Conservation (phyloP, 306 rosid genomes). For the Boehmeria nivea region DNA sequence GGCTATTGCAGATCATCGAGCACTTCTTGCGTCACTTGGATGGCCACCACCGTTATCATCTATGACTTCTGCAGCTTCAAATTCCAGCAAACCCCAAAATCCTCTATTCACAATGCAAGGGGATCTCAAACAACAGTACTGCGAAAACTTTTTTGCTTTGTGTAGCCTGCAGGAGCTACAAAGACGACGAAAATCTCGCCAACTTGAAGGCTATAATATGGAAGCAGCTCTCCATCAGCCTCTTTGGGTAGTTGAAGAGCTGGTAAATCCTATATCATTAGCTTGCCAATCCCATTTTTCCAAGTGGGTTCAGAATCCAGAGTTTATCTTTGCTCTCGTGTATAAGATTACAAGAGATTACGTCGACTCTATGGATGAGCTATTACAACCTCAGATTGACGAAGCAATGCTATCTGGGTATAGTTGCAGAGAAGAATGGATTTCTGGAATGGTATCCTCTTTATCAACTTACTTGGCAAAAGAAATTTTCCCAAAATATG, state of each 20-base stretch:
- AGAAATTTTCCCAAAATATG: conserved; percentile 68
- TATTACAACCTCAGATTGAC: conserved; percentile 89
- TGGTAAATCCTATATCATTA: conserved; percentile 78
- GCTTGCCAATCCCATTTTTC: conserved; percentile 83
- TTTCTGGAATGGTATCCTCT: conserved; percentile 76
- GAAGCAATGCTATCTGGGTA: conserved; percentile 81
- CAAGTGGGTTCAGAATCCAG: conserved; percentile 83
- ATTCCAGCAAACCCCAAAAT: conserved; percentile 43
- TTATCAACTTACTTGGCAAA: conserved; percentile 79
- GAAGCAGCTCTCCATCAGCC: conserved; percentile 66
- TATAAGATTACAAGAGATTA: conserved; percentile 79
- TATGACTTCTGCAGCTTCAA: conserved; percentile 33
- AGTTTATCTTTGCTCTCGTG: conserved; percentile 80
- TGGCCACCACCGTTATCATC: conserved; percentile 89
- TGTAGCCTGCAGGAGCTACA: conserved; percentile 85
- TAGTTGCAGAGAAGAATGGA: conserved; percentile 97
- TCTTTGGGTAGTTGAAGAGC: conserved; percentile 97
- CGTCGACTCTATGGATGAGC: conserved; percentile 74
- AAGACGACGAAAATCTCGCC: conserved; percentile 76
- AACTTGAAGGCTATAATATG: conserved; percentile 55
- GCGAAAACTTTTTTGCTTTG: conserved; percentile 66
- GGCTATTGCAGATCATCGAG: conserved; percentile 78
- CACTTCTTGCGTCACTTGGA: conserved; percentile 77
- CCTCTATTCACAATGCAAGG: conserved; percentile 80
- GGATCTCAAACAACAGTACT: conserved; percentile 68